Conservation (phyloP, 208 protist species). For the Herpetomonas tarakana region DNA sequence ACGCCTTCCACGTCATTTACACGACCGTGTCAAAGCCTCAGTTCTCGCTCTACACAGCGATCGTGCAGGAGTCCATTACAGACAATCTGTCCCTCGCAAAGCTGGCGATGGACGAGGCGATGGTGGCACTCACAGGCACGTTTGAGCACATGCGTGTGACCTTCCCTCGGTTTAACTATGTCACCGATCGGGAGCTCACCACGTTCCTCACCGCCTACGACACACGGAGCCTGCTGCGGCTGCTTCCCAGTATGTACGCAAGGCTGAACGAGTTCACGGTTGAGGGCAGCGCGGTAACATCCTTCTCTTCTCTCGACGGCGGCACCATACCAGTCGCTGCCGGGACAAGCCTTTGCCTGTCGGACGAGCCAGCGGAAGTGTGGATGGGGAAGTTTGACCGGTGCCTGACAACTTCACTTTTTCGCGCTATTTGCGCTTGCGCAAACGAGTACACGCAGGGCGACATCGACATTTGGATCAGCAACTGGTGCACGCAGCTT, state of each 20-base stretch:
- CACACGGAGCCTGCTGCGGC: constrained; percentile 21
- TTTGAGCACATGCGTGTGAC: constrained; percentile 88
- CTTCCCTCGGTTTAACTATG: constrained; percentile 94
- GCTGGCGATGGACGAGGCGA: constrained; percentile 88
- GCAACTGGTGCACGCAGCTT: constrained; percentile 61
- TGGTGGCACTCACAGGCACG: constrained; percentile 82
- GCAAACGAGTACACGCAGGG: constrained; percentile 31
- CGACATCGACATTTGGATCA: constrained; percentile 45
- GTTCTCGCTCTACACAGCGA: constrained; percentile 90
- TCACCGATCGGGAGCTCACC: constrained; percentile 82
- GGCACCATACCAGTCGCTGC: constrained; percentile 28
- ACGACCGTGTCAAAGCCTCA: constrained; percentile 64
- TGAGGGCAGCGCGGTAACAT: constrained; percentile 27
- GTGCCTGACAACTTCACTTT: constrained; percentile 46
- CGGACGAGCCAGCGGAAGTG: constrained; percentile 35
- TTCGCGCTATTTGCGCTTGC: constrained; percentile 41
- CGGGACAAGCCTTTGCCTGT: constrained; percentile 28
- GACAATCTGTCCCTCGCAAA: constrained; percentile 85
- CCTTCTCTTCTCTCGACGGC: constrained; percentile 54
- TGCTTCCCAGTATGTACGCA: constrained; percentile 73
- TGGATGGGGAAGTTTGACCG: constrained; percentile 76
- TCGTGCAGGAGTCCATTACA: constrained; percentile 89
- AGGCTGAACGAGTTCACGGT: constrained; percentile 38
- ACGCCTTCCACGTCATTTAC: constrained; percentile 31
- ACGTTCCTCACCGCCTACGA: constrained; percentile 68